Evolutionary conservation across 768 basidiomycete genomes (phyloP).

Genomic region (Tylopilus sp.): DNA sequence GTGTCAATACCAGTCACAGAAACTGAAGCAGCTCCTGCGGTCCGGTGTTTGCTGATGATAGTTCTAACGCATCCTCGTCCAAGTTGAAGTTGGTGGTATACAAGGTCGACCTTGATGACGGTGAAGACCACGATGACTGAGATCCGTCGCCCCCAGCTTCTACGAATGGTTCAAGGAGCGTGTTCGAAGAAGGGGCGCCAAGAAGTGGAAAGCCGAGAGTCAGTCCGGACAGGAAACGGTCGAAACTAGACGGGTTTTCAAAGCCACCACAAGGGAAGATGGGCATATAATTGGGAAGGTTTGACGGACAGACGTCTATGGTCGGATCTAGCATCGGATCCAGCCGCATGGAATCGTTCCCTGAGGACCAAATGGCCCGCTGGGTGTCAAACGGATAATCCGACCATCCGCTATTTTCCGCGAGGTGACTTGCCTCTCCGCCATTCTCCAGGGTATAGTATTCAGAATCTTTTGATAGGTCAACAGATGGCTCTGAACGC

Average conservation of each 20-base stretch:
- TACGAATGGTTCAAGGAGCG: constrained; percentile 13
- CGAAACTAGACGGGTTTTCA: constrained; percentile 1
- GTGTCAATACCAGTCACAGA: constrained; percentile 15
- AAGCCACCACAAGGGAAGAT: constrained; percentile 2
- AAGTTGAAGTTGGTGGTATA: constrained; percentile 9
- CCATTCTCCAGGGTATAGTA: neutral
- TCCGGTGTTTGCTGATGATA: constrained; percentile 5
- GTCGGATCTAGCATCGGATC: constrained; percentile 4
- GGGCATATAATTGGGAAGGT: constrained; percentile 2
- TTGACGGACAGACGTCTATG: neutral
- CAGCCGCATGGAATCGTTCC: constrained; percentile 1
- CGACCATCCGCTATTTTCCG: constrained; percentile 4
- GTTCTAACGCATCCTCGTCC: constrained; percentile 5
- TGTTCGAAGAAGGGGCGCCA: constrained; percentile 4
- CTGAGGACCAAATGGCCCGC: neutral
- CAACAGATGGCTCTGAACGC: neutral
- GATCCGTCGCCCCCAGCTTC: constrained; percentile 14
- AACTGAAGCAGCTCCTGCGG: constrained; percentile 11
- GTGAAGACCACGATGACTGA: constrained; percentile 22
- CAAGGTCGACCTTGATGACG: constrained; percentile 21
- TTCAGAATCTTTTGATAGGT: constrained; percentile 14
- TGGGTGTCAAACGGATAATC: constrained; percentile 5
- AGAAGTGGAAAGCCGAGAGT: constrained; percentile 10
- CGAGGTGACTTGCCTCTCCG: neutral
- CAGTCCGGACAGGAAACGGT: constrained; percentile 1